Conservation (phyloP, 495 filamentous ascomycete species). For the Tuber calosporum region DNA sequence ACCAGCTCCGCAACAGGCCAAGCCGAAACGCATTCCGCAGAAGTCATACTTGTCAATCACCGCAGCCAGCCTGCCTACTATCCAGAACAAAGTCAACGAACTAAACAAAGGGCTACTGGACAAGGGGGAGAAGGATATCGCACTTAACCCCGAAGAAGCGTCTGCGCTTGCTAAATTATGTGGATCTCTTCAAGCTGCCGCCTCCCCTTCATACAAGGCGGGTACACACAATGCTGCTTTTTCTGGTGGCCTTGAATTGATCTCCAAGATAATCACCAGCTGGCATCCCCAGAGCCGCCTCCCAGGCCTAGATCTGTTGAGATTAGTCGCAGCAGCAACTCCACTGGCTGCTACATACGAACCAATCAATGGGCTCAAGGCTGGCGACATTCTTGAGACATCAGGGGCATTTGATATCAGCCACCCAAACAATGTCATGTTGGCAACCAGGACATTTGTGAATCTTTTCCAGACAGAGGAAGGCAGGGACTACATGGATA, state of each 20-base stretch:
- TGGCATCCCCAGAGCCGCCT: slow-evolving; percentile 77
- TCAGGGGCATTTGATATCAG: slow-evolving; percentile 46
- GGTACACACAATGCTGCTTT: slow-evolving; percentile 39
- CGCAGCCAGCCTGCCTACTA: slow-evolving; percentile 54
- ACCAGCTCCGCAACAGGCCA: slow-evolving; percentile 42
- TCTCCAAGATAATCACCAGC: slow-evolving; percentile 59
- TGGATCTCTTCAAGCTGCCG: slow-evolving; percentile 51
- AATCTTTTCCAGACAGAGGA: slow-evolving; percentile 75
- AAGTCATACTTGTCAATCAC: slow-evolving; percentile 72
- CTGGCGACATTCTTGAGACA: slow-evolving; percentile 56
- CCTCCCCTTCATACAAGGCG: slow-evolving; percentile 24
- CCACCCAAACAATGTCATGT: slow-evolving; percentile 70
- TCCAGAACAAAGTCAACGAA: slow-evolving; percentile 66
- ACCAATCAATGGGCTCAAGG: slow-evolving; percentile 45
- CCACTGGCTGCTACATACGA: slow-evolving; percentile 54
- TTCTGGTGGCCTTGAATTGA: slow-evolving; percentile 50
- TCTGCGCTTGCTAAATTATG: slow-evolving; percentile 52
- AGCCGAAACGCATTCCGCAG: slow-evolving; percentile 66
- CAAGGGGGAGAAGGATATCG: slow-evolving; percentile 62
- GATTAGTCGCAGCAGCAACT: slow-evolving; percentile 62
- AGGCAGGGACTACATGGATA: slow-evolving; percentile 51
- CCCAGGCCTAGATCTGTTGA: slow-evolving; percentile 76
- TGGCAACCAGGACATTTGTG: slow-evolving; percentile 70
- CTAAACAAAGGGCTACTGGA: slow-evolving; percentile 61
- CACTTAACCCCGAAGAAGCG: slow-evolving; percentile 65